A percentile compares a stretch with the other conserved stretches of the same genome.
Conservation (phyloP, 352 stramenopile genomes). For the Phytopythium aichiense region DNA sequence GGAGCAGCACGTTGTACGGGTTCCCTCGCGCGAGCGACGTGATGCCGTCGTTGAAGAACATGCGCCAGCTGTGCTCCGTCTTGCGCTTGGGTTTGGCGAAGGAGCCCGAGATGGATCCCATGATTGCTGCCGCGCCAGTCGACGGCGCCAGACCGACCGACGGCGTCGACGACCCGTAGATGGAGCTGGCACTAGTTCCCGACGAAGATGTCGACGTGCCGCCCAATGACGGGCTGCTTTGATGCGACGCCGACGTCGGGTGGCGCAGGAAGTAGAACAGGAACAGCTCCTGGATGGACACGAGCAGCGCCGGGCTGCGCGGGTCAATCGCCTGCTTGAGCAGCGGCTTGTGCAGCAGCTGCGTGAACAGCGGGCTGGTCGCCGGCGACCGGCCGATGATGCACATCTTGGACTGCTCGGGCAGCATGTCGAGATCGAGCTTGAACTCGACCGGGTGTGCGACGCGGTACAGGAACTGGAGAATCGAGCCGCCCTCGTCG, state of each 20-base stretch:
- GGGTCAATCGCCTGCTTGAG: constrained; percentile 74
- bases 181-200: background rate
- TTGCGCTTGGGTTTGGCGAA: constrained; percentile 46
- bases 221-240: constrained; percentile 26
- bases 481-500: constrained; percentile 70
- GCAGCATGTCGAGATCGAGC: constrained; percentile 69
- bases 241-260: constrained; percentile 64
- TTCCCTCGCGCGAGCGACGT: constrained; percentile 60
- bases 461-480: constrained; percentile 77
- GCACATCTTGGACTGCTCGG: constrained; percentile 76
- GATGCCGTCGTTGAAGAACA: constrained; percentile 67
- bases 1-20: constrained; percentile 80
- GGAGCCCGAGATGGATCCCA: constrained; percentile 43
- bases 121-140: constrained; percentile 25
- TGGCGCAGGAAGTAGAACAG: constrained; percentile 85
- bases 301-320: constrained; percentile 68
- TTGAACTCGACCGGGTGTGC: constrained; percentile 80
- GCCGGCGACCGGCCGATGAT: constrained; percentile 64
- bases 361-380: constrained; percentile 72
- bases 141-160: background rate
- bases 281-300: constrained; percentile 84
- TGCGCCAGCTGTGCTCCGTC: constrained; percentile 62
- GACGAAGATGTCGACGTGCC: background rate
- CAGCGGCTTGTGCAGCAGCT: constrained; percentile 78
- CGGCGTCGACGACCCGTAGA: constrained; percentile 3